A percentile compares a stretch with the other conserved stretches of the same genome.
Conservation (phyloP, 164 flowering plant genomes). For the Umbilicus rupestris region DNA sequence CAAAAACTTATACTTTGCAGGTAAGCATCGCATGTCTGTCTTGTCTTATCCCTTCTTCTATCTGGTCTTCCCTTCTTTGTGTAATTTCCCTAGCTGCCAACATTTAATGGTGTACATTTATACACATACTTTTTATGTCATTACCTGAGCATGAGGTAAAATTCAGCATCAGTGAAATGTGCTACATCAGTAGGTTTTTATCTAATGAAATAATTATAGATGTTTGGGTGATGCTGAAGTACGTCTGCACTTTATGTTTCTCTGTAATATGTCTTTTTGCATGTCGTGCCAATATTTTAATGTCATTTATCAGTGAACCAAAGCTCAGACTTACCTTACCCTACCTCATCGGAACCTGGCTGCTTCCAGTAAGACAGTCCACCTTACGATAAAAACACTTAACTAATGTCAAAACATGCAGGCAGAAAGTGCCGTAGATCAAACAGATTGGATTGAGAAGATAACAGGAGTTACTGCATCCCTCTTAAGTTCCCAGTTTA, state of each 20-base stretch:
- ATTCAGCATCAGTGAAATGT: neutral
- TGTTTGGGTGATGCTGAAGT: neutral
- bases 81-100: neutral
- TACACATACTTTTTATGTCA: neutral
- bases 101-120: neutral
- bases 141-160: neutral
- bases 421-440: constrained; percentile 98
- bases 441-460: constrained; percentile 99
- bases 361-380: too few relatives aligned
- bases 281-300: neutral
- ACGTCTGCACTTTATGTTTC: neutral
- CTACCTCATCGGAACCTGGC: too few relatives aligned
- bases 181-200: neutral
- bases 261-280: neutral
- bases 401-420: constrained; percentile 28
- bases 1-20: constrained; percentile 94
- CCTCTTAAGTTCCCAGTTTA: constrained; percentile 75
- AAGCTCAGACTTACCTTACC: too few relatives aligned
- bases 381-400: neutral
- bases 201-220: neutral
- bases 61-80: neutral
- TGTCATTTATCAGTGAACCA: too few relatives aligned
- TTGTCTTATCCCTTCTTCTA: neutral
- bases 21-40: constrained; percentile 21
- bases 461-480: constrained; percentile 99